Evolutionary conservation across 768 basidiomycete species (phyloP), one percentile per base, ranked within the genome.

Genomic region (Serendipita indica): DNA sequence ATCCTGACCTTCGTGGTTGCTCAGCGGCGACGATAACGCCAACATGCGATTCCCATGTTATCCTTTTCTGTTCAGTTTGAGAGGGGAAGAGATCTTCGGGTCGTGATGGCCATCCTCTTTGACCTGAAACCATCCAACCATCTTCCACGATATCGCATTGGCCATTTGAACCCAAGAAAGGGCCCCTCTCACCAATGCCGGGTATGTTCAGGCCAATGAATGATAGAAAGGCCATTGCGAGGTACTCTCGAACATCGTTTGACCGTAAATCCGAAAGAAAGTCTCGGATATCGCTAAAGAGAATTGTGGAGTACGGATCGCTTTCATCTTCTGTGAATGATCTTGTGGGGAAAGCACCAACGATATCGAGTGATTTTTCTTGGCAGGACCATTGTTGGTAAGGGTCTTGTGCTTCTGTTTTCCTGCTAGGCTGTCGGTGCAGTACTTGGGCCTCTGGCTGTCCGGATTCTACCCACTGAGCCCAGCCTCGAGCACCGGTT

Each of bases 271-370:
- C 60, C 49, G 57, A 63, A 13, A 89, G 68, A 30, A 81, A 68
- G 2, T 77, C 68, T 20, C 79, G 78, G 61, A 91, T 75, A 64
- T 91, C 89, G 33, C 78, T 74, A 67, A 91, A 84, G 14, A 91
- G 70, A 32, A 90, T 76, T 2, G 76, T 80, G 2, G 80, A 72
- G 65, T 86, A 88, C 3, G 88, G 89, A 66, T 91, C 89, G 16
- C 71, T 67, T 25, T 75, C 72, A 18, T 71, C 71, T 18, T 71
- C 71, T 3, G 77, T 73, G 59, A 81, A 73, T 5, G 71, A 69
- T 52, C 81, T 79, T 4, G 73, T 68, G n/a, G 86, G 80, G 2
- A 81, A 64, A 37, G 68, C 65, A 20, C 69, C 67, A 25, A 60
- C 63, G 25, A 65, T 65, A 62, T 89, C 87, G 25, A 70, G 67